Base-by-base conservation (phyloP, 192 early-diverging fungal genomes). In the Coemansia sp. region DNA sequence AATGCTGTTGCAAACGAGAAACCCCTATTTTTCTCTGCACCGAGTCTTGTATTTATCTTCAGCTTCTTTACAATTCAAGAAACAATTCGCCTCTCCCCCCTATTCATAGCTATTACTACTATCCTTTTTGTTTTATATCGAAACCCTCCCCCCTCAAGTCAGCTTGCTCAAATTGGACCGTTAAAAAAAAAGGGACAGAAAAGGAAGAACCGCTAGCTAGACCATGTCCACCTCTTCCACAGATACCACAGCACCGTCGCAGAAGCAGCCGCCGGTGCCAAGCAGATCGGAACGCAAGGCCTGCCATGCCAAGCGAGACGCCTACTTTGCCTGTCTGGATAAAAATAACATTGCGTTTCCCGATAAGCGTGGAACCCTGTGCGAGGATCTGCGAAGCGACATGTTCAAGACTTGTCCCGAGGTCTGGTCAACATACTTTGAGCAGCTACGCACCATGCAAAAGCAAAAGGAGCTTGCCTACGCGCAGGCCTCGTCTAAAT, bases 231-330 rank as follows among this genome's bases (percentile, higher is more conserved):
- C 49, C 13, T 51, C 49, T 4, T 23, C n/a, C 6, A 51, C 49
- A 51, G 49, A 56, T 56, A 32, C 55, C 27, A 56, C 55, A 30
- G 8, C 23, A 24, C 8, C 6, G 13, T 58, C 42, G 22, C 39
- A 46, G 28, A 34, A 25, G n/a, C 58, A 42, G 14, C 70, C 63
- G 45, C 67, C 76, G 11, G 55, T 78, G 6, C 91, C 89, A 13
- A 83, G 82, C 18, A 78, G 88, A 36, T 49, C 60, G 27, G 83
- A 87, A 62, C 85, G 91, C 20, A 82, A 88, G 50, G 61, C 68
- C 19, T 95, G 94, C 82, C 93, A 92, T 85, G 82, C 80, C 16
- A 75, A 84, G 42, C 88, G 91, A 16, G 92, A 95, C 71, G 83
- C 71, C 49, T 94, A 90, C 69, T 92, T 89, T 63, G 74, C 69